A percentile compares a stretch with the other conserved stretches of the same genome.
Conservation (phyloP, 2,329 filamentous ascomycete species). For the Corynespora cassiicola region DNA sequence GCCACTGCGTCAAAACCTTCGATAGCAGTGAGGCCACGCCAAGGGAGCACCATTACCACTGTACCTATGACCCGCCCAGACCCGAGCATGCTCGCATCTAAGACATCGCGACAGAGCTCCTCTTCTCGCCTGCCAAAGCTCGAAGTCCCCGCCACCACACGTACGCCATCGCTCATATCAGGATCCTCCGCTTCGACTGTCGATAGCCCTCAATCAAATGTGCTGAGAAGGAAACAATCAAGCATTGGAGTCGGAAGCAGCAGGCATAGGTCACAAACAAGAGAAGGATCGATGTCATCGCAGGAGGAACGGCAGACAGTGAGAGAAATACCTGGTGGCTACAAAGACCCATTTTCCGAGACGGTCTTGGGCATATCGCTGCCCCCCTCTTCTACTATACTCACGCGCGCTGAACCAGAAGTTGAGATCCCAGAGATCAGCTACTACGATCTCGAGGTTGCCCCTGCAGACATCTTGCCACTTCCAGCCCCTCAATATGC, state of each 20-base stretch:
- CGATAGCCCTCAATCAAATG: constrained; percentile 53
- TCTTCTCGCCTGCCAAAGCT: constrained; percentile 43
- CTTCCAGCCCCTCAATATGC: constrained; percentile 71
- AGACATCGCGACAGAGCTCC: constrained; percentile 27
- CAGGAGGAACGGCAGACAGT: constrained; percentile 35
- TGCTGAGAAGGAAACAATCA: constrained; percentile 53
- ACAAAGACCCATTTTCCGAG: constrained; percentile 49
- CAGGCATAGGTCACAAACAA: constrained; percentile 38
- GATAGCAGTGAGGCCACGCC: constrained; percentile 23
- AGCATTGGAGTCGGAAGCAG: constrained; percentile 42
- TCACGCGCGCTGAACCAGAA: constrained; percentile 33
- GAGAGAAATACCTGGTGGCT: constrained; percentile 38
- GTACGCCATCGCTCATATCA: constrained; percentile 57
- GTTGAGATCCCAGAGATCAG: constrained; percentile 28
- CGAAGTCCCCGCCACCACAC: constrained; percentile 40
- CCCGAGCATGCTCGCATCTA: constrained; percentile 24
- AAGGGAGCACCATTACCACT: constrained; percentile 27
- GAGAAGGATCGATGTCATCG: constrained; percentile 41
- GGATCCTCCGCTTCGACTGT: constrained; percentile 55
- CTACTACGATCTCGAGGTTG: constrained; percentile 51
- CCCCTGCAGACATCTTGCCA: constrained; percentile 70
- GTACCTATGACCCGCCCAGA: constrained; percentile 25
- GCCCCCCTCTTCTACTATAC: constrained; percentile 40
- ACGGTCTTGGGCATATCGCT: constrained; percentile 52
- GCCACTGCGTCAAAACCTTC: constrained; percentile 20